Base-by-base conservation (phyloP, 1,284 basidiomycete genomes). In the Ustilago cynodontis region DNA sequence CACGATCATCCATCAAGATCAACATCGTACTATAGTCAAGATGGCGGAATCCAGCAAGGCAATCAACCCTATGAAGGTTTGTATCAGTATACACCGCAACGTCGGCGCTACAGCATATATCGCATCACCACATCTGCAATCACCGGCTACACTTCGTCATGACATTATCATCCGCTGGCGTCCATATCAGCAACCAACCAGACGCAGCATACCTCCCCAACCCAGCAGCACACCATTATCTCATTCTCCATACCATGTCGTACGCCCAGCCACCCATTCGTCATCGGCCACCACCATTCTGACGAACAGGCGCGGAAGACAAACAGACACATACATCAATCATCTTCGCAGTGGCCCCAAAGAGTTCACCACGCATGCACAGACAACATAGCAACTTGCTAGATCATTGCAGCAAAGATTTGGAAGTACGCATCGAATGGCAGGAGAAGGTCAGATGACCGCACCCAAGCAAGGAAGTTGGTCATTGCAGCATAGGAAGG, bases 21-120 rank as follows among this genome's bases (percentile, higher is more conserved):
- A 66, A 55, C 72, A 65, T 52, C 65, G 20, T 29, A 35, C 41
- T 39, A 45, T 63, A 67, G 53, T 71, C 73, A 76, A 76, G 65
- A 83, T 83, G 82, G 82, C 82, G 74, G 82, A 83, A 77, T 83
- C 82, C 52, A 79, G 80, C 79, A 83, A 83, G 81, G 80, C 82
- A 67, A 82, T 83, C 65, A 83, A 83, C 80, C 82, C 82, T 61
- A 83, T 83, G 82, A 83, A 81, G 79, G 82, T 83, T 75, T 56
- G 82, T 83, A 69, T 54, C 41, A n/a, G 33, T 33, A 49, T 33
- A 33, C 69, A 31, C 20, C 35, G 22, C 49, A 28, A 62, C n/a
- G 24, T 28, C 43, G 41, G 16, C 24, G 10, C 39, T 18, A 35
- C 39, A 29, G 33, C 47, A 43, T 10, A 39, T 62, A 61, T 51